Base-by-base conservation (phyloP, 345 rosid genomes). In the Brassica incana region DNA sequence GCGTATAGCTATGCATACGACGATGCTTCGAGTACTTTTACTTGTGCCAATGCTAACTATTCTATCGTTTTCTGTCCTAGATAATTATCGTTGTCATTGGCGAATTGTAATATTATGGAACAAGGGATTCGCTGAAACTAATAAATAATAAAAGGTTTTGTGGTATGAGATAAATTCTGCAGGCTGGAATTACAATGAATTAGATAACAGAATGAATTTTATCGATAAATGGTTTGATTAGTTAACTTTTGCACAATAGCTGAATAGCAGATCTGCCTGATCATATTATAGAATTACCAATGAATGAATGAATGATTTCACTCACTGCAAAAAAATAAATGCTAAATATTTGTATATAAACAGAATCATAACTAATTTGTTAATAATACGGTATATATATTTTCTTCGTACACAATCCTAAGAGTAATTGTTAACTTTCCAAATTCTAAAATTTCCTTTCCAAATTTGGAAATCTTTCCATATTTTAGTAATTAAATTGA, bases 1-100 rank as follows among this genome's bases (percentile, higher is more conserved):
- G 99, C 99, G 1, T 94, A 94, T 35, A 94, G 97, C 54, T 94
- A 94, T 9, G 98, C 97, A 4, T 94, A 92, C 69, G 98, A 94
- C 58, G 98, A 94, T 65, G 94, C 90, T 3, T 76, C 97, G 0
- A 94, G 97, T 56, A 94, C 93, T 20, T 80, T 87, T 74, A 90
- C 97, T 43, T 94, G 97, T 61, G 67, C 91, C 11, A 91, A 90
- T 23, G 80, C 97, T 18, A 84, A 94, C 74, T 94, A 90, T 48
- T n/a, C 85, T 78, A 90, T 92, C 74, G 84, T 88, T 0, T 90
- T 90, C 75, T 92, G 97, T 54, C 85, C 93, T 7, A 52, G 8
- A 15, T 64, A 32, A 64, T 64, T 12, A 18, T 56, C 5, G 25
- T 35, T 23, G 23, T 63, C 18, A 29, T 11, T 4, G 40, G 30